Evolutionary conservation across 2,329 filamentous ascomycete species (phyloP).

Genomic region (Delphinella strobiligena): DNA sequence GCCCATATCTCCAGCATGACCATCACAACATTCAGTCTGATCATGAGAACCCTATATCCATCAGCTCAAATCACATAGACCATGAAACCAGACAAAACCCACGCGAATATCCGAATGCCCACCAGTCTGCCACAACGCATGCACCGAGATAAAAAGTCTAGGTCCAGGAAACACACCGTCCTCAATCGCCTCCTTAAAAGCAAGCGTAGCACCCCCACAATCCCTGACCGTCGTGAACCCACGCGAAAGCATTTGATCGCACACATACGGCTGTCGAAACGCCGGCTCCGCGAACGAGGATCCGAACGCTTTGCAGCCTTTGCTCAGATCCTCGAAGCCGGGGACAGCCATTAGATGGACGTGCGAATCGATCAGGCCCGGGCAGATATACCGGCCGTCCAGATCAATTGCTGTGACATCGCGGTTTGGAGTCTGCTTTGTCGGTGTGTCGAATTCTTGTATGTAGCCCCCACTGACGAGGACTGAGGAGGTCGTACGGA

Average conservation of each 20-base stretch:
- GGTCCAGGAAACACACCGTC: slow-evolving; percentile 46
- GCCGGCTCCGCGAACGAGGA: slow-evolving; percentile 26
- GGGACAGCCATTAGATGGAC: slow-evolving; percentile 37
- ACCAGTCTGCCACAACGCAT: slow-evolving; percentile 45
- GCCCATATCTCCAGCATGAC: slow-evolving; percentile 28
- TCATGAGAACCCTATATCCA: slow-evolving; percentile 27
- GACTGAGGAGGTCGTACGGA: slow-evolving; percentile 6
- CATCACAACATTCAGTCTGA: slow-evolving; percentile 35
- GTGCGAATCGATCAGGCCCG: slow-evolving; percentile 42
- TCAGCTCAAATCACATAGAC: neutral
- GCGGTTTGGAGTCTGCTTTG: slow-evolving; percentile 4
- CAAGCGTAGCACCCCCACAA: slow-evolving; percentile 43
- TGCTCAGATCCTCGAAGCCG: slow-evolving; percentile 25
- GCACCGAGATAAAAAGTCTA: slow-evolving; percentile 42
- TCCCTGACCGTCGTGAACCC: slow-evolving; percentile 50
- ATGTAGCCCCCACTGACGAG: slow-evolving; percentile 12
- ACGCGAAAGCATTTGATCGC: slow-evolving; percentile 38
- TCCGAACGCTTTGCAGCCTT: slow-evolving; percentile 24
- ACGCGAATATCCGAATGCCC: slow-evolving; percentile 43
- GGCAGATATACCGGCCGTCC: slow-evolving; percentile 33
- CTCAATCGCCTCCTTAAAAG: slow-evolving; percentile 44
- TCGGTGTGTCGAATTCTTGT: neutral
- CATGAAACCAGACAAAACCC: neutral
- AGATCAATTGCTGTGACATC: slow-evolving; percentile 27
- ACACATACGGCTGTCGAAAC: slow-evolving; percentile 35